Base-by-base conservation (phyloP, 495 filamentous ascomycete genomes). In the Chaetomium fimeti region DNA sequence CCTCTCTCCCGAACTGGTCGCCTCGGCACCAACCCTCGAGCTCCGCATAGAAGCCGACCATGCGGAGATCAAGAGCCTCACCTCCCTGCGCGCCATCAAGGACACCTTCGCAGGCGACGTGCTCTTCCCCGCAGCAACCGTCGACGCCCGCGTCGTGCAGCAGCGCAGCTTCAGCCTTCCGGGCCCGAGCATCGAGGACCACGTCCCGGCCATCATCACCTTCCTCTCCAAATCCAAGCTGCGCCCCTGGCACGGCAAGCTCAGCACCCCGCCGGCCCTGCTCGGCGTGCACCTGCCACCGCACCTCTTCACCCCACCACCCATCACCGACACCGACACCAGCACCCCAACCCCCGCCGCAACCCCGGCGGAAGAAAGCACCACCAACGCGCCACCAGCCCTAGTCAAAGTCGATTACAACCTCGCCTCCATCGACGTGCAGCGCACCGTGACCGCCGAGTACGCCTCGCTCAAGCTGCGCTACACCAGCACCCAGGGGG, bases 401-500 rank as follows among this genome's bases (percentile, higher is more conserved):
- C 8, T 5, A 27, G 24, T 77, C 27, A 60, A 71, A 25, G 67
- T 81, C 12, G 63, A 75, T 42, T 85, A 86, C 74, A 66, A 75
- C 24, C 81, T 82, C 65, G 74, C 72, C 29, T 77, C 77, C 3
- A 60, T 82, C 8, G 82, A 85, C 55, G 66, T 80, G 9, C 73
- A 75, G 9, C 74, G 74, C 27, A 67, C 69, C 49, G 64, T 81
- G 24, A 62, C 72, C 1, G 66, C 79, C 28, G 66, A 70, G 5
- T 79, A 73, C 68, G 57, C 71, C 1, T 72, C 71, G 27, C 78
- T 77, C 72, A 70, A 59, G 6, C 58, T 84, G 18, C 64, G 68
- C 0, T 85, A 82, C 73, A 78, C 74, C 0, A 75, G 67, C 63
- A 73, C 81, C 57, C 76, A 84, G 36, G 77, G 66, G 16, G 81